phyloP scores from a whole-genome alignment of 768 basidiomycete species.

The Rubroboletus pulcherrimus region DNA sequence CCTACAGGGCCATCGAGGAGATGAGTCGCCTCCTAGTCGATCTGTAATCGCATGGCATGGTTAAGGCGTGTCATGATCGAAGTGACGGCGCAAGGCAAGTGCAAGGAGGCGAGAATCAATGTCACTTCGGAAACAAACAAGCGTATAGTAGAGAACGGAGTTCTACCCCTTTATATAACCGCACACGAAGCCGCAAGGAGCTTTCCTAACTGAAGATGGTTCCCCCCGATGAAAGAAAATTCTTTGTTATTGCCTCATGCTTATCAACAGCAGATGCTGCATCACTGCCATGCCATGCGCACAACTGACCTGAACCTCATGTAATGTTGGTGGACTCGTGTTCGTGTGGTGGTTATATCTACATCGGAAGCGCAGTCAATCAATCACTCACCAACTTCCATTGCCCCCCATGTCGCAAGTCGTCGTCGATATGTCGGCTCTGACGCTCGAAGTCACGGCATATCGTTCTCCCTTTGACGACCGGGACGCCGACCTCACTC shows the following conservation, averaged over 20 bases:
- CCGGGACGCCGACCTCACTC: constrained; percentile 38
- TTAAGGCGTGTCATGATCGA: constrained; percentile 19
- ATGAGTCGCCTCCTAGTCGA: not conserved
- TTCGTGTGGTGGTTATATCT: constrained; percentile 25
- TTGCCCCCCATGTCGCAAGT: constrained; percentile 27
- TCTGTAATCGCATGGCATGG: constrained; percentile 16
- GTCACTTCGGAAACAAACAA: constrained; percentile 6
- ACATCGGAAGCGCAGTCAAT: constrained; percentile 17
- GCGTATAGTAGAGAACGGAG: too few species aligned
- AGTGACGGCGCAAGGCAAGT: not conserved
- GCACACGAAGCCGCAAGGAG: constrained; percentile 16
- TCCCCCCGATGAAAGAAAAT: not conserved
- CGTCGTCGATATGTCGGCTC: constrained; percentile 23
- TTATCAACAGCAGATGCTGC: constrained; percentile 17
- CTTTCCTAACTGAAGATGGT: constrained; percentile 12
- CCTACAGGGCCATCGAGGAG: not conserved
- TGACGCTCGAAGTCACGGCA: constrained; percentile 26
- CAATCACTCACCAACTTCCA: constrained; percentile 13
- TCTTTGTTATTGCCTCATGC: constrained; percentile 22
- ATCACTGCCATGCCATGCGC: constrained; percentile 23
- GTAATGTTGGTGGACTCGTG: constrained; percentile 16
- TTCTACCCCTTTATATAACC: constrained; percentile 3
- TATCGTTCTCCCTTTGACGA: constrained; percentile 38
- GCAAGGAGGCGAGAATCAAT: not conserved
- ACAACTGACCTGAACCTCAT: constrained; percentile 30